Conservation (phyloP, 2,329 filamentous ascomycete genomes). For the Ascochyta rabiei region DNA sequence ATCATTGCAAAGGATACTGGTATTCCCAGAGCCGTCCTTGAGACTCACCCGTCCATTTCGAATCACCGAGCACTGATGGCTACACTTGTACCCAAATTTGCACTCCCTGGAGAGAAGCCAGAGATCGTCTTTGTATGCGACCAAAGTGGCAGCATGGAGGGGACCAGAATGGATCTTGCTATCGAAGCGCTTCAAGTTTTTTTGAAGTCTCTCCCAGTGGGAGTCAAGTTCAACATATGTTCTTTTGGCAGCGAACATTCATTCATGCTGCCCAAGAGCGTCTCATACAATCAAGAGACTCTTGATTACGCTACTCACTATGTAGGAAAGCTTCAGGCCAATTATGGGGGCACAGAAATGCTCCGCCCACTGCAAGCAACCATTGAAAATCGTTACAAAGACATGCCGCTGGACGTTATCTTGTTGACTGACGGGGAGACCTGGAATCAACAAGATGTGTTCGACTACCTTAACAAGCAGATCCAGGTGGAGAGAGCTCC, state of each 20-base stretch:
- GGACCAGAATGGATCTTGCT: conserved; percentile 58
- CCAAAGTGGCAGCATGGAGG: conserved; percentile 69
- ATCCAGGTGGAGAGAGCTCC: conserved; percentile 49
- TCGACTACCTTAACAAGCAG: conserved; percentile 55
- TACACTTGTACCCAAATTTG: conserved; percentile 73
- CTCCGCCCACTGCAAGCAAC: conserved; percentile 54
- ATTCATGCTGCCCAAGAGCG: conserved; percentile 58
- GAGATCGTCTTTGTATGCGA: conserved; percentile 78
- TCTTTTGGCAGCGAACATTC: conserved; percentile 63
- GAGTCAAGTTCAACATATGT: conserved; percentile 72
- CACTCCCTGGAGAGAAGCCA: conserved; percentile 59
- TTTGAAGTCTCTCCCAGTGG: conserved; percentile 68
- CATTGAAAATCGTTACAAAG: conserved; percentile 54
- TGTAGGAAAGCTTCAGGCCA: conserved; percentile 51
- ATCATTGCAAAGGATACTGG: conserved; percentile 65
- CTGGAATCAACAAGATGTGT: conserved; percentile 56
- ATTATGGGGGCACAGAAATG: conserved; percentile 63
- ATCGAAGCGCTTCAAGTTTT: conserved; percentile 66
- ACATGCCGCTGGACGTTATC: conserved; percentile 59
- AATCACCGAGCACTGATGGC: conserved; percentile 72
- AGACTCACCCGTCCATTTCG: conserved; percentile 66
- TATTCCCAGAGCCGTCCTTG: conserved; percentile 68
- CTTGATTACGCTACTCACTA: conserved; percentile 53
- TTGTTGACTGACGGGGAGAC: conserved; percentile 64
- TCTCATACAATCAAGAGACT: conserved; percentile 54